These are phyloP conservation scores for Wickerhamiella cacticola DNA, from an alignment of 805 yeast genomes.

Conservation along the genomic window DNA sequence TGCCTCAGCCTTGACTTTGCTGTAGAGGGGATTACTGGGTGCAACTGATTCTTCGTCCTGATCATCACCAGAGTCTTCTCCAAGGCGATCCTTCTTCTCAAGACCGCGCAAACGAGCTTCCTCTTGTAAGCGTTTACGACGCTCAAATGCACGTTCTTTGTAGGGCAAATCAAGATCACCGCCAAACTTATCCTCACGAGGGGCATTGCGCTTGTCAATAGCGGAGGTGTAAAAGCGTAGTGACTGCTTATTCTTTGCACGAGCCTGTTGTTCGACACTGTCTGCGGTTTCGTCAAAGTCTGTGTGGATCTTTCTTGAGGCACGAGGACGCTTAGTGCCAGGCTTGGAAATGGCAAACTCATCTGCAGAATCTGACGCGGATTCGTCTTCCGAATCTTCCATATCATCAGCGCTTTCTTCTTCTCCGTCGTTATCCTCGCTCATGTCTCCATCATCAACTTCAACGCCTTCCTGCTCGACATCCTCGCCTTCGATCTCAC, in stretches of 20 bases:
- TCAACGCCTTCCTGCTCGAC: conserved; percentile 9
- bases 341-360: conserved; percentile 19
- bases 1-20: conserved; percentile 48
- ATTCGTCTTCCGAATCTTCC: conserved; percentile 26
- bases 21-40: conserved; percentile 33
- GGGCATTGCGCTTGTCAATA: conserved; percentile 58
- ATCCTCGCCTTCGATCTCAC: conserved; percentile 14
- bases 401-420: conserved; percentile 18
- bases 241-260: conserved; percentile 63
- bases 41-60: conserved; percentile 20
- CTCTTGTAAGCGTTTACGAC: conserved; percentile 75
- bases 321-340: conserved; percentile 15
- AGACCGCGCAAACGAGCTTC: conserved; percentile 81
- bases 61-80: conserved; percentile 18
- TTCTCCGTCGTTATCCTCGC: conserved; percentile 12
- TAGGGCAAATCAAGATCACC: conserved; percentile 93
- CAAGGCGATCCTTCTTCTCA: conserved; percentile 43
- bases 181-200: conserved; percentile 23
- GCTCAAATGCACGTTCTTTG: conserved; percentile 76
- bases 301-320: conserved; percentile 24
- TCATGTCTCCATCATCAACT: neutral
- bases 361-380: conserved; percentile 20
- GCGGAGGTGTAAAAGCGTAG: conserved; percentile 94
- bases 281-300: conserved; percentile 67
- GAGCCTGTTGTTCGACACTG: conserved; percentile 48